Evolutionary conservation across 495 filamentous ascomycete species (phyloP), one percentile per base, ranked within the genome.

Genomic region (Xylaria sp.): DNA sequence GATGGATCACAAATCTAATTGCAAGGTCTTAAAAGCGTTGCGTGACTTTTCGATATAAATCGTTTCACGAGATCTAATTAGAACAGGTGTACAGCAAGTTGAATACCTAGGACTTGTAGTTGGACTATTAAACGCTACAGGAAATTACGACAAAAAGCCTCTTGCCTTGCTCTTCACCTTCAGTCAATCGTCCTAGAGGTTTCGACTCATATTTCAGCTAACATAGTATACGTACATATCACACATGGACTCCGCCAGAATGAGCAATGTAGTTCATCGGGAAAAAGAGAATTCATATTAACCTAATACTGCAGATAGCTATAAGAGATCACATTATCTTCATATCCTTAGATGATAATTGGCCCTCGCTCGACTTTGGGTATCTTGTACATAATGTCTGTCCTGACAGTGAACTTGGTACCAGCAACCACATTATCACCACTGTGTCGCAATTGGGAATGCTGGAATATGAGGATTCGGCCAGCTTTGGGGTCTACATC

Each of bases 391-490:
- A 96, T 88, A 33, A 96, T 77, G 82, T 97, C 93, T 17, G 90
- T 91, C 74, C 94, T 83, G 81, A 96, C 85, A 1, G 92, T 95
- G 73, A 90, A 91, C 81, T 97, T 96, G 1, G 84, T 81, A 0
- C 94, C 94, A 12, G 80, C 77, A 48, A 82, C 78, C 4, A 97
- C 92, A 71, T 93, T 89, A 70, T 91, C 93, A 0, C 93, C 93
- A 44, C 86, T 85, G 76, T 97, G 93, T 67, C 90, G 71, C 61
- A 97, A 80, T 46, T 83, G 72, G 2, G 80, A 71, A 68, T 97
- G 94, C 80, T 97, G 93, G 70, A 97, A 97, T 31, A 97, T 86
- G 43, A 97, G 82, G 21, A 94, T 87, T 17, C 92, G 82, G 0
- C 94, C 93, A 15, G 85, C 84, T 78, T 90, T 93, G 0, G 92